Conservation (phyloP, 2,329 filamentous ascomycete genomes). For the Lasiodiplodia hormozganensis region DNA sequence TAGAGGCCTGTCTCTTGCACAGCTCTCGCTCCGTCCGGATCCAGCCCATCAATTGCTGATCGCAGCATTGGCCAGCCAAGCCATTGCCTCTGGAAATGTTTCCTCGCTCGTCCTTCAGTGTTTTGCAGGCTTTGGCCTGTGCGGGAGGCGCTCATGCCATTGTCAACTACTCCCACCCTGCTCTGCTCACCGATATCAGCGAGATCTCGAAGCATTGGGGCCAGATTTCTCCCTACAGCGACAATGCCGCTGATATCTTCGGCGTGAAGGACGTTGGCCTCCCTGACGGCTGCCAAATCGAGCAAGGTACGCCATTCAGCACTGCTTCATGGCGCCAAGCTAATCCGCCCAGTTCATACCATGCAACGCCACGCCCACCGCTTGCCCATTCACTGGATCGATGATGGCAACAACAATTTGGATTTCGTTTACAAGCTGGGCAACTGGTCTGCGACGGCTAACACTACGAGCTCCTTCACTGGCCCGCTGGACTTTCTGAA, state of each 20-base stretch:
- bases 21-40: background rate
- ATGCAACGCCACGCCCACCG: constrained; percentile 64
- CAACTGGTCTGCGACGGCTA: constrained; percentile 49
- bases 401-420: constrained; percentile 59
- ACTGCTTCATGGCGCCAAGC: background rate
- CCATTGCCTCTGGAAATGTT: background rate
- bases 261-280: constrained; percentile 57
- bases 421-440: constrained; percentile 57
- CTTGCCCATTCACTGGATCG: constrained; percentile 54
- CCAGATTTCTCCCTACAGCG: constrained; percentile 55
- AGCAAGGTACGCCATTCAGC: constrained; percentile 43
- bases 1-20: background rate
- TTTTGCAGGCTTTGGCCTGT: constrained; percentile 7
- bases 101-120: background rate
- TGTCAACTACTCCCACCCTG: constrained; percentile 4
- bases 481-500: constrained; percentile 63
- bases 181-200: constrained; percentile 42
- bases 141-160: constrained; percentile 4
- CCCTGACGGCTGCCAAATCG: constrained; percentile 63
- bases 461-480: constrained; percentile 45
- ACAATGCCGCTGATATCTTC: constrained; percentile 55
- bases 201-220: constrained; percentile 53
- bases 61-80: background rate
- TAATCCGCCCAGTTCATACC: constrained; percentile 48
- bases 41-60: background rate